Evolutionary conservation across 768 basidiomycete species (phyloP), one percentile per base, ranked within the genome.

Genomic region (Mycena rosella): DNA sequence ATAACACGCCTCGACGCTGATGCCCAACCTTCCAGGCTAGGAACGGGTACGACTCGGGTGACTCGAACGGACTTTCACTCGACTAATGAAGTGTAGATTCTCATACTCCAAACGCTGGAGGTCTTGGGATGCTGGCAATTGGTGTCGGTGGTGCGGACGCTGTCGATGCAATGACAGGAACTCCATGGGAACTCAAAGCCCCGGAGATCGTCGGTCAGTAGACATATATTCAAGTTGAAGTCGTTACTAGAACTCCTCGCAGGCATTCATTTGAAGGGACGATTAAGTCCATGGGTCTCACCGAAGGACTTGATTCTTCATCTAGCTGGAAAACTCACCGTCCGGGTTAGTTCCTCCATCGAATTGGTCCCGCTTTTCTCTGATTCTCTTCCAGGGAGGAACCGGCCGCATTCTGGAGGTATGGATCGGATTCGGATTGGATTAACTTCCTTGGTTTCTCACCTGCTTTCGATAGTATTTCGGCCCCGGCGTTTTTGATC

Each of bases 111-210:
- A 99, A 99, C 77, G 98, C 98, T 57, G 96, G 97, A 61, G 98
- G 98, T 30, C 88, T 99, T 56, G 97, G 98, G 14, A 87, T 96
- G 85, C 87, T 99, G 67, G 98, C 98, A 6, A 98, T 99, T 60
- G 98, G 98, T 57, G 97, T 99, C n/a, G 98, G 98, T 67, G 98
- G 98, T 61, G 98, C 97, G 36, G 98, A 99, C 75, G 96, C 96
- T 26, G 96, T 99, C 22, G 98, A 99, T 78, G 97, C 96, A 11
- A 92, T 99, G 90, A 98, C 96, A 3, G 95, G 93, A 55, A 98
- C 96, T 14, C 96, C 97, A 47, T 99, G 98, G 98, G 97, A 98
- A 79, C 82, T 99, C 57, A 98, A 97, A 47, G 65, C 66, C 29
- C 70, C 70, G 24, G 70, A 71, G 27, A 68, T 71, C 7, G 66